Conservation (phyloP, 108 stramenopile species). For the Schizochytrium sp. region DNA sequence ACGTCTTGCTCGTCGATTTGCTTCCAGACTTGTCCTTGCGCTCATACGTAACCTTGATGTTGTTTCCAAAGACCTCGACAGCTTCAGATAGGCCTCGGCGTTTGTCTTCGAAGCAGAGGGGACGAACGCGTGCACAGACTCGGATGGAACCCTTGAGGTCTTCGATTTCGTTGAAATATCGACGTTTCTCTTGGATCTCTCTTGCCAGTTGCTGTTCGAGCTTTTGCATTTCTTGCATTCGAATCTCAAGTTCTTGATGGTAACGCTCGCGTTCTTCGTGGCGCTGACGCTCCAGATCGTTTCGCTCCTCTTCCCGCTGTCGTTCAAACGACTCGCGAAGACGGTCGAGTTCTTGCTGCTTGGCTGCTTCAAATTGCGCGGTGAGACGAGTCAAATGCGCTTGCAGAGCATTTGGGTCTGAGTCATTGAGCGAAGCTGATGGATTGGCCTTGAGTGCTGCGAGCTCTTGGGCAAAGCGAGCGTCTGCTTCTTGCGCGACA, state of each 20-base stretch:
- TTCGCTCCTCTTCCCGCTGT: constrained; percentile 31
- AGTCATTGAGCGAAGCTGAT: too few species aligned
- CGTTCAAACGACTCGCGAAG: neutral
- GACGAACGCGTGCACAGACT: constrained; percentile 49
- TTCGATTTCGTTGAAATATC: constrained; percentile 57
- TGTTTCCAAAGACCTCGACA: constrained; percentile 41
- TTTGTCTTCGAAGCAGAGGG: constrained; percentile 38
- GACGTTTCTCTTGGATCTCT: constrained; percentile 42
- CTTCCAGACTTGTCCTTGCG: neutral
- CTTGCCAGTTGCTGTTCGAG: neutral
- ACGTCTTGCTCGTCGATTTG: neutral
- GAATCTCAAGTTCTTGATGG: constrained; percentile 13
- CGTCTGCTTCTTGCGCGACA: neutral
- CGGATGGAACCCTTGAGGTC: constrained; percentile 61
- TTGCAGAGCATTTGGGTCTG: neutral
- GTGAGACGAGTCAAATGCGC: neutral
- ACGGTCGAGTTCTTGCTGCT: neutral
- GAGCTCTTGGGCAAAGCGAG: neutral
- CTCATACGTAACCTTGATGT: constrained; percentile 12
- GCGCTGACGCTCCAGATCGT: neutral
- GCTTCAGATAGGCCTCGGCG: constrained; percentile 19
- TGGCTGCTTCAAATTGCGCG: neutral
- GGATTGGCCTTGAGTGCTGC: neutral
- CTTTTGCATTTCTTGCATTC: neutral
- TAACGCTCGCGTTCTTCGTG: constrained; percentile 27